Evolutionary conservation across 257 asterid genomes (phyloP), one percentile per base, ranked within the genome.

Genomic region (Hygrophila difformis): DNA sequence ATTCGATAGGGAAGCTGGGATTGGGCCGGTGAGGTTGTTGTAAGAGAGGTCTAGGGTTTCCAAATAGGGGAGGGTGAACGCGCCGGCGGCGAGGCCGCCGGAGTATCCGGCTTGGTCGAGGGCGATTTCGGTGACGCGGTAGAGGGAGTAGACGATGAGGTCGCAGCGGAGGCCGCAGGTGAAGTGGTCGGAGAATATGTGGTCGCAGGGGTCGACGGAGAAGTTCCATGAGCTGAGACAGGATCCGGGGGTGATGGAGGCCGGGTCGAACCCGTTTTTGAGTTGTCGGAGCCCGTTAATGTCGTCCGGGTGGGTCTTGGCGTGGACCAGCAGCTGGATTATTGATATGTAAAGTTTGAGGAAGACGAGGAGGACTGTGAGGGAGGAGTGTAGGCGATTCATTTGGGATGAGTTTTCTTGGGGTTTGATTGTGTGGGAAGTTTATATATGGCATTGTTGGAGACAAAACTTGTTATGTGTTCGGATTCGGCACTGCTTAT

Each of bases 211-310:
- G 42, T 64, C 65, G 24, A 57, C 11, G 10, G 56, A 5, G 57
- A 64, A 64, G 21, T 51, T 44, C 61, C 70, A 64, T 20, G 65
- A 64, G 37, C 44, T 46, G 9, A 57, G 47, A 47, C 65, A 64
- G 42, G 70, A 64, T 46, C 61, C 65, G 9, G 56, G 28, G 2
- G 41, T n/a, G 0, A 64, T 37, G 22, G 61, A 57, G 1, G 12
- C 33, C 19, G 61, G 55, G 17, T 15, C 29, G 10, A 52, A 10
- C 46, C 56, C 47, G n/a, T 31, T 36, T 26, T 49, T 57, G 16
- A 64, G 34, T 3, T 26, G 12, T 33, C 44, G 23, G 13, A 53
- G 49, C 8, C 3, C 26, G 16, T 0, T 39, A 1, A 40, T 18
- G 8, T 53, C 59, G 16, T 41, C 38, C 0, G 60, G 69, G 12